A percentile compares a stretch with the other conserved stretches of the same genome.
These are phyloP conservation scores for Bruguiera gymnorhiza DNA, from an alignment of 345 rosid genomes.

Conservation along the genomic window DNA sequence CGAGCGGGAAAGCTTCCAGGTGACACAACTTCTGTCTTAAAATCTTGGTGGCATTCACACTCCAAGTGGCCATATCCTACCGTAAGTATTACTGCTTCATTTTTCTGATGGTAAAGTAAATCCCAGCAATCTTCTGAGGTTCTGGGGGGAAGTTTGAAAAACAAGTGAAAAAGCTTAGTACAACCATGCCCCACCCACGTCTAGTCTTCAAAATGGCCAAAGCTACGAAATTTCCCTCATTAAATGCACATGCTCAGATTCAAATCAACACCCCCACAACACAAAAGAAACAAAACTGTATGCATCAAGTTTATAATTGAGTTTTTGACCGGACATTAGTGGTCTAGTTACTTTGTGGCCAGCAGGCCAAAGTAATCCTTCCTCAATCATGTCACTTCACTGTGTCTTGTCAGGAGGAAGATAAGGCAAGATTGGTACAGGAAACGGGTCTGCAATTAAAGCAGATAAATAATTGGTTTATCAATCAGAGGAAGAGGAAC, in stretches of 20 bases:
- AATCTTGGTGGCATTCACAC: constrained; percentile 97
- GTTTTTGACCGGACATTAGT: constrained; percentile 16
- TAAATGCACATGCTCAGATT: neutral
- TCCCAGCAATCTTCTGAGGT: constrained; percentile 5
- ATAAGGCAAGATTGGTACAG: constrained; percentile 88
- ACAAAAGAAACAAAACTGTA: neutral
- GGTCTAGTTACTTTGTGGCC: constrained; percentile 1
- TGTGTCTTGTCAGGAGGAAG: constrained; percentile 74
- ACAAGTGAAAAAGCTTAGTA: constrained; percentile 2
- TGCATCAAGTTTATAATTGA: neutral
- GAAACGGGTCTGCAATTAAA: constrained; percentile 96
- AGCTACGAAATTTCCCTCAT: constrained; percentile 11
- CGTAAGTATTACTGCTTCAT: constrained; percentile 39
- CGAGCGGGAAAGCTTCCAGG: constrained; percentile 98
- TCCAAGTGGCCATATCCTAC: constrained; percentile 99
- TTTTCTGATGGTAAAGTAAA: neutral
- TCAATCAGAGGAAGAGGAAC: constrained; percentile 95
- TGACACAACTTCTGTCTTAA: constrained; percentile 86
- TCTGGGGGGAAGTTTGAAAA: neutral
- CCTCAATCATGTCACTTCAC: neutral
- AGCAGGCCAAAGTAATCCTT: constrained; percentile 1
- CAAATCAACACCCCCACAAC: neutral
- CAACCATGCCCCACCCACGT: neutral
- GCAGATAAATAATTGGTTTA: constrained; percentile 98
- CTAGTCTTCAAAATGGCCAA: constrained; percentile 5